phyloP scores from a whole-genome alignment of 331 rosid species.

The Acacia concinna region DNA sequence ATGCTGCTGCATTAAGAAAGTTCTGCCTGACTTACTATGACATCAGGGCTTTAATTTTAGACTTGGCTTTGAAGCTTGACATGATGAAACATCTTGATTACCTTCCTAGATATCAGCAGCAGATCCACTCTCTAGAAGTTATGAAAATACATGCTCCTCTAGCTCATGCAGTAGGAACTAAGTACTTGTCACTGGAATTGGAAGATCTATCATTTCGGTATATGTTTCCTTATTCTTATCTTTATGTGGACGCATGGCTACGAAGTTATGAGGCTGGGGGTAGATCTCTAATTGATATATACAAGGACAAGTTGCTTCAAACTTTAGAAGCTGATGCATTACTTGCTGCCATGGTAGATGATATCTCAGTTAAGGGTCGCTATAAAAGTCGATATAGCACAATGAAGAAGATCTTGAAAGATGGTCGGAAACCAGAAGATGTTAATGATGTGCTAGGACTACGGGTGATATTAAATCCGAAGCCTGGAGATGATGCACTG shows the following conservation, averaged over 20 bases:
- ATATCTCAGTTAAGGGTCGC: constrained; percentile 65
- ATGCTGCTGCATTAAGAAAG: constrained; percentile 76
- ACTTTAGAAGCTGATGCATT: constrained; percentile 55
- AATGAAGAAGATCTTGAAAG: constrained; percentile 87
- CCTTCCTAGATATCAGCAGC: constrained; percentile 82
- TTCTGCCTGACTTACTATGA: constrained; percentile 83
- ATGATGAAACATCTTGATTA: constrained; percentile 73
- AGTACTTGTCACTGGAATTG: constrained; percentile 63
- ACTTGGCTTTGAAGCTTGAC: constrained; percentile 73
- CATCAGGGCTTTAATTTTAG: constrained; percentile 73
- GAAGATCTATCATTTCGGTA: constrained; percentile 85
- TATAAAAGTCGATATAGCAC: constrained; percentile 90
- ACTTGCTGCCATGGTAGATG: constrained; percentile 55
- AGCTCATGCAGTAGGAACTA: constrained; percentile 86
- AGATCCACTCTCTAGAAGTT: constrained; percentile 64
- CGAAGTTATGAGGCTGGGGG: constrained; percentile 60
- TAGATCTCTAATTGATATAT: constrained; percentile 58
- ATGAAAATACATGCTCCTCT: constrained; percentile 86
- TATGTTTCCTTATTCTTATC: constrained; percentile 80
- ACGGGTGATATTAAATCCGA: constrained; percentile 71
- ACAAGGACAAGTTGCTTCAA: constrained; percentile 53
- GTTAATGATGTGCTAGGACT: constrained; percentile 85
- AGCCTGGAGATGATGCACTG: constrained; percentile 37
- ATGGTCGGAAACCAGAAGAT: constrained; percentile 83
- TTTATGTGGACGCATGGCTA: constrained; percentile 78